Evolutionary conservation across 2,329 filamentous ascomycete species (phyloP), one percentile per base, ranked within the genome.

Genomic region (Claviceps lovelessii): DNA sequence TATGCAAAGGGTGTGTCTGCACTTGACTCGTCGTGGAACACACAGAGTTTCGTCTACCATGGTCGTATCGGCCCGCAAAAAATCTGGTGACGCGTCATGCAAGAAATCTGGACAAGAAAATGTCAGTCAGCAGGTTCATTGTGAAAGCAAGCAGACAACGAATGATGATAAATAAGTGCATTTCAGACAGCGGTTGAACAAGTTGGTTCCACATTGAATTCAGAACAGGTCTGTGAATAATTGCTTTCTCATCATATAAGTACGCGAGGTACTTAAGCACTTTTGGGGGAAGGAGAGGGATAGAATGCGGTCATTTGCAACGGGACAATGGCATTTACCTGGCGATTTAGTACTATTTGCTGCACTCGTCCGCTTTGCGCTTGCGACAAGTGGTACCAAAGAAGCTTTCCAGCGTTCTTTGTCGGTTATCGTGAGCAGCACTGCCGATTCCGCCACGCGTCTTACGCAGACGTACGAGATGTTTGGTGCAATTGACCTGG

Each of bases 141-240:
- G 42, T 31, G 23, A n/a, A 39, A n/a, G 8, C 0, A 6, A 33
- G 19, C 9, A 51, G 10, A 3, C 3, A 5, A 44, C n/a, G n/a
- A 39, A 11, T 8, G 8, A 23, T 3, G 19, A 41, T 11, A 37
- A 37, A 19, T 23, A 48, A 55, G 49, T 33, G 51, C 49, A 28
- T 54, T 55, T 87, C 84, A 88, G 84, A 88, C 82, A 88, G 85
- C 84, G 85, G 84, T 88, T 88, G 85, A 81, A 83, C 81, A 80
- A 81, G 72, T 72, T 74, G 67, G 74, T 77, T 86, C 84, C 77
- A 86, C 84, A 88, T 76, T 61, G 64, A 67, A 66, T 85, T 88
- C 83, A 77, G 85, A 85, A 85, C 85, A 89, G 85, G 85, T 89
- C 85, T 88, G 84, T 88, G 85, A 85, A 79, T 73, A 72, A 74